Evolutionary conservation across 163 green algal genomes (phyloP), one percentile per base, ranked within the genome.

Genomic region (Volvox carteri): DNA sequence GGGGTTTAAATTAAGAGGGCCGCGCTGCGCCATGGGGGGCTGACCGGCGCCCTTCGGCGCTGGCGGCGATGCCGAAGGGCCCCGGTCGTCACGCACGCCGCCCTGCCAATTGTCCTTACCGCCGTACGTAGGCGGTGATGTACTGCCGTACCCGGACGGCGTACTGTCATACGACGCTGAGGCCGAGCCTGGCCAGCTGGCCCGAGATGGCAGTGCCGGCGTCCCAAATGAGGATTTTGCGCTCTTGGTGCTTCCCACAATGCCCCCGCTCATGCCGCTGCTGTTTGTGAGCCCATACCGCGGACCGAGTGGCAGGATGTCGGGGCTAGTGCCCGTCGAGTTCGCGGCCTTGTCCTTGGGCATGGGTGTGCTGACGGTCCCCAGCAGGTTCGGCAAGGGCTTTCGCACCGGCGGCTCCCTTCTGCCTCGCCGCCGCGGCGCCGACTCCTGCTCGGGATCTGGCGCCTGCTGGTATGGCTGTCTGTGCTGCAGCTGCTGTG

Each of bases 161-260:
- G 11, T 16, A 39, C 65, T 42, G 65, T 35, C 2, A 11, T 28
- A 16, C 62, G 65, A 25, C 30, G 46, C 65, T 7, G 44, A 46
- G 25, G 44, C 44, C 3, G 44, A 77, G 21, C 35, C 68, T 19
- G 68, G 35, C 8, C 8, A 18, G 4, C 39, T 2, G 21, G 9
- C n/a, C 68, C 68, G 68, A 12, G 68, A 52, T 6, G 68, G 8
- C 68, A 19, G 37, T 21, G 68, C 8, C 7, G 72, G 72, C 18
- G 44, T 33, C 6, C 25, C 12, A 52, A 84, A 84, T 5, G 39
- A 37, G 2, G 75, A 52, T 52, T 70, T 62, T n/a, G 78, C 78
- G 6, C 48, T 58, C 9, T 58, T 58, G 1, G 58, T 86, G 78
- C 78, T 86, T 25, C 58, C 41, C 12, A 86, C 78, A 2, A 77